Percentiles rank a stretch among this genome's conserved stretches.
These are phyloP conservation scores for Neobulgaria alba DNA, from an alignment of 2,329 filamentous ascomycete genomes.

Conservation along the genomic window DNA sequence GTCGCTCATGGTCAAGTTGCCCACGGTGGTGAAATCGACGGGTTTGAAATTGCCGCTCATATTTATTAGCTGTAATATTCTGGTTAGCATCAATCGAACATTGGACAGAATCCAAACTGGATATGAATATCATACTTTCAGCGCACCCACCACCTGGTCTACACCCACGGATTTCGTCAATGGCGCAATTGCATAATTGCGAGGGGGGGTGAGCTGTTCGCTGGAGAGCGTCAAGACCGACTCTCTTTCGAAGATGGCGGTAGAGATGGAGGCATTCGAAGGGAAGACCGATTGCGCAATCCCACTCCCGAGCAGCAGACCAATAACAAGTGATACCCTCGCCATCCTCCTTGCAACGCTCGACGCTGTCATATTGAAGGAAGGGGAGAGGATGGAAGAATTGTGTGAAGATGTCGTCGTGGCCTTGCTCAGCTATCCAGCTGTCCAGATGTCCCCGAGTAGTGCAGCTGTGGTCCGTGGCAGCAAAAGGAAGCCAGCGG, in stretches of 20 bases:
- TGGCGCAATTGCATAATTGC: conserved; percentile 20
- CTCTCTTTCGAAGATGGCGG: conserved; percentile 10
- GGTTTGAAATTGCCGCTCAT: conserved; percentile 9
- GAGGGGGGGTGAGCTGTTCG: conserved; percentile 1
- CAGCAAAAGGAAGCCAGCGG: too few species aligned
- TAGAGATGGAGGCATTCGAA: conserved; percentile 20
- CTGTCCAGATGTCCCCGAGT: too few species aligned
- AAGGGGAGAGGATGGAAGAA: background rate
- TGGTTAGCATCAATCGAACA: background rate
- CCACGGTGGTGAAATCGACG: conserved; percentile 6
- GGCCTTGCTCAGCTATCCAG: background rate
- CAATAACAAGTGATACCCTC: conserved; percentile 4
- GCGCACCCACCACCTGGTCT: too few species aligned
- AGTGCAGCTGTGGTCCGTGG: too few species aligned
- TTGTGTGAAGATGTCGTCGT: background rate
- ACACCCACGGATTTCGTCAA: conserved; percentile 18
- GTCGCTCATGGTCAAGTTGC: conserved; percentile 15
- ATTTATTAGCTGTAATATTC: conserved; percentile 9
- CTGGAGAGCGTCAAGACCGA: conserved; percentile 13
- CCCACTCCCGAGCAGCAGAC: conserved; percentile 13
- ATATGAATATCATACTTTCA: too few species aligned
- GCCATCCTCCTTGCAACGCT: conserved; percentile 19
- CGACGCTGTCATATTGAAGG: conserved; percentile 20
- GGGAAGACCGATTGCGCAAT: conserved; percentile 20
- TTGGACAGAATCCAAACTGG: too few species aligned